Conservation (phyloP, 257 asterid species). For the Mitragyna speciosa region DNA sequence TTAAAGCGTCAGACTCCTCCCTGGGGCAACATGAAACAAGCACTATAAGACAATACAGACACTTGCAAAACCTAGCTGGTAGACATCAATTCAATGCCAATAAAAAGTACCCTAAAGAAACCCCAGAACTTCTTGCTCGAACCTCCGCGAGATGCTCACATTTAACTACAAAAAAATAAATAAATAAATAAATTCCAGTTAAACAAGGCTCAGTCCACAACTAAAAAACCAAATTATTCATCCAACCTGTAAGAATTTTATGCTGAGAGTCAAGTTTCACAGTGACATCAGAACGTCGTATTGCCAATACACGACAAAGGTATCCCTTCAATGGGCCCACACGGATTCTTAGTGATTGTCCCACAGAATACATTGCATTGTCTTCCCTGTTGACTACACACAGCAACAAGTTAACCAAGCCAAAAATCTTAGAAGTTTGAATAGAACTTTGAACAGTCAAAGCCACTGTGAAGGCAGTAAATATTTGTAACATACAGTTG, state of each 20-base stretch:
- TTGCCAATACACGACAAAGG: conserved; percentile 85
- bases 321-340: conserved; percentile 96
- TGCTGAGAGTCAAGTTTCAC: conserved; percentile 97
- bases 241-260: conserved; percentile 78
- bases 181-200: conserved; percentile 12
- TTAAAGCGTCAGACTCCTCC: conserved; percentile 50
- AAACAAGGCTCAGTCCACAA: conserved; percentile 11
- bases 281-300: conserved; percentile 87
- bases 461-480: conserved; percentile 4
- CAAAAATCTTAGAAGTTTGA: conserved; percentile 21
- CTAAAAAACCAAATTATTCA: conserved; percentile 2
- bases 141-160: conserved; percentile 84
- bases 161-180: conserved; percentile 53
- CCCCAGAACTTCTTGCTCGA: conserved; percentile 61
- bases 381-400: conserved; percentile 68
- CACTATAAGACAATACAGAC: conserved; percentile 14
- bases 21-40: conserved; percentile 39
- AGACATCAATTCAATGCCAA: not conserved
- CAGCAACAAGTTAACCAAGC: conserved; percentile 18
- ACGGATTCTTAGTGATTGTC: conserved; percentile 79
- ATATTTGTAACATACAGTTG: conserved; percentile 56
- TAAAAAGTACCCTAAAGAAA: conserved; percentile 57
- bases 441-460: conserved; percentile 20
- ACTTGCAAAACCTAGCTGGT: not conserved
- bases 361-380: conserved; percentile 69